These are phyloP conservation scores for Mortierella sp. DNA, from an alignment of 371 early-diverging fungal species.

Conservation along the genomic window DNA sequence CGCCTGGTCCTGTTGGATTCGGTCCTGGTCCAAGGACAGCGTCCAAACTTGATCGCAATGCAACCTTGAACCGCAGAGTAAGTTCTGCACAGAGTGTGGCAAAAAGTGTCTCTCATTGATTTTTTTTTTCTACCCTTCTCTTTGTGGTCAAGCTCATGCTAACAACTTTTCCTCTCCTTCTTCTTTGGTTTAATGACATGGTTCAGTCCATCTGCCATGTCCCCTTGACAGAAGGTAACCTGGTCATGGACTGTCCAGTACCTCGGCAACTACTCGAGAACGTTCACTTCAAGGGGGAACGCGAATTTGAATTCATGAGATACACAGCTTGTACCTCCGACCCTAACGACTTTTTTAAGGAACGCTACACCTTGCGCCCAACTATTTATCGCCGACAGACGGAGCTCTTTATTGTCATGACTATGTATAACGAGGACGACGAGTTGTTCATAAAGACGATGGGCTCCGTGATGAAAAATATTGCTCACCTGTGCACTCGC, in stretches of 20 bases:
- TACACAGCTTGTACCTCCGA: slow-evolving; percentile 89
- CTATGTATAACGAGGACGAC: slow-evolving; percentile 92
- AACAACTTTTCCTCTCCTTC: background rate
- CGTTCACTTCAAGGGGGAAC: slow-evolving; percentile 58
- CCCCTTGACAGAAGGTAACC: slow-evolving; percentile 73
- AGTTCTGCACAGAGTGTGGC: background rate
- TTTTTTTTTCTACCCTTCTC: background rate
- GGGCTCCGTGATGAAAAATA: slow-evolving; percentile 80
- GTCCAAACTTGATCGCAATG: slow-evolving; percentile 35
- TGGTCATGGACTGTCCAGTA: slow-evolving; percentile 76
- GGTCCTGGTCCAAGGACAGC: slow-evolving; percentile 23
- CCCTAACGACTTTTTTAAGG: slow-evolving; percentile 80
- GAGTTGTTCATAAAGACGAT: slow-evolving; percentile 83
- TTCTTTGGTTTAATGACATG: background rate
- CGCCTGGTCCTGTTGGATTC: slow-evolving; percentile 8
- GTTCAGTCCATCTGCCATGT: slow-evolving; percentile 56
- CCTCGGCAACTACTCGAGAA: slow-evolving; percentile 64
- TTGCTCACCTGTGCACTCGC: slow-evolving; percentile 78
- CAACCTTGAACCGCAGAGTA: slow-evolving; percentile 42
- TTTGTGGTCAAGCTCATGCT: background rate
- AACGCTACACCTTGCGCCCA: slow-evolving; percentile 84
- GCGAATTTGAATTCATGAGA: slow-evolving; percentile 81
- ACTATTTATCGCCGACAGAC: slow-evolving; percentile 80
- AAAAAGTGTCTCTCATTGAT: background rate
- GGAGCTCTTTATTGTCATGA: slow-evolving; percentile 90